Conservation (phyloP, 306 rosid species). For the Vicia villosa region DNA sequence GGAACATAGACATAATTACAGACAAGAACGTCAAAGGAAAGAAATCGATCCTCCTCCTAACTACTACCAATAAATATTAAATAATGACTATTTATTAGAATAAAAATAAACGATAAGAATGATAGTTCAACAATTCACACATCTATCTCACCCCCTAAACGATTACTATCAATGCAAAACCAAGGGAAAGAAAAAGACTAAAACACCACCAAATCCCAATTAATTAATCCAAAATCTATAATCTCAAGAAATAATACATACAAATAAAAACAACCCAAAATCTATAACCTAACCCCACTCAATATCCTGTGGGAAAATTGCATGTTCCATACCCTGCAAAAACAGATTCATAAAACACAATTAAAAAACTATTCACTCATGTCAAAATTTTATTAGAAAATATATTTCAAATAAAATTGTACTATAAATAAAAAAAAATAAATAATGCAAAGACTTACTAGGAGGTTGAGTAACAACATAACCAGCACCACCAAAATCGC, state of each 20-base stretch:
- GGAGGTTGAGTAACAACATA: conserved; percentile 73
- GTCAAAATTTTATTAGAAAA: background rate
- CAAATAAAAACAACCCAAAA: background rate
- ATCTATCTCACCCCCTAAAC: background rate
- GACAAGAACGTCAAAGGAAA: conserved; percentile 34
- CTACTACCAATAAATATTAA: conserved; percentile 10
- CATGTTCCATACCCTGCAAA: conserved; percentile 64
- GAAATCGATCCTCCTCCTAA: conserved; percentile 27
- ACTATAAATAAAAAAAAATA: background rate
- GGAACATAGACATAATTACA: conserved; percentile 33
- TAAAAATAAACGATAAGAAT: conserved; percentile 7
- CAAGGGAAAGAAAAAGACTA: conserved; percentile 8
- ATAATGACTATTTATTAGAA: background rate
- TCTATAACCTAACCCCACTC: conserved; percentile 17
- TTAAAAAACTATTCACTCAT: background rate
- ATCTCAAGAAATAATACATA: background rate
- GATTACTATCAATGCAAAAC: background rate
- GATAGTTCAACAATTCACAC: background rate
- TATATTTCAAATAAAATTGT: background rate
- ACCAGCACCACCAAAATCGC: conserved; percentile 77
- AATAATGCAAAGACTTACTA: conserved; percentile 41
- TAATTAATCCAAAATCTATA: background rate
- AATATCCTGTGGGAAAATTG: conserved; percentile 60
- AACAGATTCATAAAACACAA: background rate
- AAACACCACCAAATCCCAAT: background rate